Conservation (phyloP, 306 rosid species). For the barrel medic (Medicago truncatula) region DNA sequence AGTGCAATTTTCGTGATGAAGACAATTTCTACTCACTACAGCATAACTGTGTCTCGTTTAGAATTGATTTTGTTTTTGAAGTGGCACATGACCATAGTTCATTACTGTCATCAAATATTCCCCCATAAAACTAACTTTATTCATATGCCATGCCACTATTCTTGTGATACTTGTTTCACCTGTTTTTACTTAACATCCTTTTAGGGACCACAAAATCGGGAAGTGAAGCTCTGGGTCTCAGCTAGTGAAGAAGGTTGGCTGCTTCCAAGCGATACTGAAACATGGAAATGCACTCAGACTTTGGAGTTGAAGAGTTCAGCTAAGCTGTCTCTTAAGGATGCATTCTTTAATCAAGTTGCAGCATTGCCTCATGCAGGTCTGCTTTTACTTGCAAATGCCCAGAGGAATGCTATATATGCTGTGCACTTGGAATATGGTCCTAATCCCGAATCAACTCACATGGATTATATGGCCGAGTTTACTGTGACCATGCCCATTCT, state of each 20-base stretch:
- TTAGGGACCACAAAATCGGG: slow-evolving; percentile 92
- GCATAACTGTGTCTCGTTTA: not conserved
- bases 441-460: slow-evolving; percentile 76
- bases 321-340: slow-evolving; percentile 72
- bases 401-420: slow-evolving; percentile 98
- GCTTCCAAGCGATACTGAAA: slow-evolving; percentile 82
- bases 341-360: slow-evolving; percentile 94
- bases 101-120: not conserved
- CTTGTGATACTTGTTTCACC: slow-evolving; percentile 32
- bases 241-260: slow-evolving; percentile 93
- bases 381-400: slow-evolving; percentile 97
- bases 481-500: slow-evolving; percentile 97
- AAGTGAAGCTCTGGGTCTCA: slow-evolving; percentile 91
- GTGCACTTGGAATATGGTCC: slow-evolving; percentile 87
- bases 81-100: not conserved
- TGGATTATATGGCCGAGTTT: slow-evolving; percentile 96
- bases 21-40: slow-evolving; percentile 21
- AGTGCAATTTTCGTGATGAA: slow-evolving; percentile 22
- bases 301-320: slow-evolving; percentile 89
- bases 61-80: not conserved
- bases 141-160: not conserved
- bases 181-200: slow-evolving; percentile 19
- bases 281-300: slow-evolving; percentile 93
- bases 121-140: not conserved
- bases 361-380: slow-evolving; percentile 93